phyloP scores from a whole-genome alignment of 352 stramenopile genomes.

The Phytophthora pinifolia region DNA sequence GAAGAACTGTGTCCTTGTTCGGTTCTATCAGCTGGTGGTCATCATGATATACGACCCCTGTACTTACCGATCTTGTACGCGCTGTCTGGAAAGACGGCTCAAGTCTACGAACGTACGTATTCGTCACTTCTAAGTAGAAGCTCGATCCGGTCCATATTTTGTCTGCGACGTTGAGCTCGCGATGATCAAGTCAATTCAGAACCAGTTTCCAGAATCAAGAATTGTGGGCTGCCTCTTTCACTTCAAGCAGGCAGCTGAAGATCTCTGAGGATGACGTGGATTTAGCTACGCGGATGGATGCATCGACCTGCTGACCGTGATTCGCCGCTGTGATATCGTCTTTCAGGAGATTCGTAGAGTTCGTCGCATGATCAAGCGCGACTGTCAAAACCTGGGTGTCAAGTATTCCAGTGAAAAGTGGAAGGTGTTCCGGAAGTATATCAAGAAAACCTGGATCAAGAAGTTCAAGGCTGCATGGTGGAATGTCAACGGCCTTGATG shows the following conservation, averaged over 20 bases:
- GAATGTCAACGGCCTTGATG: background rate
- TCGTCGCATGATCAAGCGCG: background rate
- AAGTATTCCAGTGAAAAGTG: conserved; percentile 2
- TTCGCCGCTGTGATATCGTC: background rate
- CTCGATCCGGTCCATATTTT: background rate
- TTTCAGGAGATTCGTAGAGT: background rate
- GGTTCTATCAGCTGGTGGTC: conserved; percentile 11
- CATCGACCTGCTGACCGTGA: conserved; percentile 2
- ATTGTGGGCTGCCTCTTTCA: conserved; percentile 10
- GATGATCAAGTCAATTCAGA: conserved; percentile 3
- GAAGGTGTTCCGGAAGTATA: conserved; percentile 9
- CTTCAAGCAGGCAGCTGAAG: conserved; percentile 18
- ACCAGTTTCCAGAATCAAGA: conserved; percentile 13
- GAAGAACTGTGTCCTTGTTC: conserved; percentile 3
- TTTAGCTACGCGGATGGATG: conserved; percentile 1
- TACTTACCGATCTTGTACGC: conserved; percentile 11
- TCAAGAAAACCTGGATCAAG: conserved; percentile 7
- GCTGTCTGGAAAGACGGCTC: conserved; percentile 3
- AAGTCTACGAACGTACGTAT: conserved; percentile 5
- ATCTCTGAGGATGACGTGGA: conserved; percentile 2
- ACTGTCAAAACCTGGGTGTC: conserved; percentile 1
- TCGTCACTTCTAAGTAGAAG: background rate
- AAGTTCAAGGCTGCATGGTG: background rate
- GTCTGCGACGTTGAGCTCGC: conserved; percentile 12
- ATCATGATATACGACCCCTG: conserved; percentile 11